These are phyloP conservation scores for Ascochyta koolunga DNA, from an alignment of 2,329 filamentous ascomycete species.

Conservation along the genomic window DNA sequence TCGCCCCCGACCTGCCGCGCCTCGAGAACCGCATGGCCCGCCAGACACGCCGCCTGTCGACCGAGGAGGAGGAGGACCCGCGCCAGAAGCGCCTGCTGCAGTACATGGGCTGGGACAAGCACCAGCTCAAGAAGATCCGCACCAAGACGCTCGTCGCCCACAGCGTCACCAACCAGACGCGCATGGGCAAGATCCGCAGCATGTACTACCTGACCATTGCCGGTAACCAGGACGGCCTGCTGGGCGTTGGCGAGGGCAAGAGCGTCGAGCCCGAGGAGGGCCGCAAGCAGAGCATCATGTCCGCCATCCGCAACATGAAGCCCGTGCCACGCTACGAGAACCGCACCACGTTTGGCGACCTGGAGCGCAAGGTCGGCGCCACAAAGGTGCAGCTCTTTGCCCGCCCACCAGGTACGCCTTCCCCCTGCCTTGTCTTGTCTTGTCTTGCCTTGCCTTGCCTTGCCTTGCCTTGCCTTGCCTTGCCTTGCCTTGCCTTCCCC, in stretches of 20 bases:
- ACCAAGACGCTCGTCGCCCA: slow-evolving; percentile 77
- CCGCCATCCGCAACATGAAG: slow-evolving; percentile 89
- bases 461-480: too few species aligned
- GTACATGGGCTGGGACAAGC: slow-evolving; percentile 60
- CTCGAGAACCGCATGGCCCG: slow-evolving; percentile 47
- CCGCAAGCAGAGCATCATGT: slow-evolving; percentile 72
- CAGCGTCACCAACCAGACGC: slow-evolving; percentile 87
- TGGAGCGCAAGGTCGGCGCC: slow-evolving; percentile 85
- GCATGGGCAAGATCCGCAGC: slow-evolving; percentile 89
- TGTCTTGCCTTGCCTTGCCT: too few species aligned
- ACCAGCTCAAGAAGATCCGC: slow-evolving; percentile 60
- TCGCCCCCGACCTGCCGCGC: slow-evolving; percentile 60
- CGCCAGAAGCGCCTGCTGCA: slow-evolving; percentile 60
- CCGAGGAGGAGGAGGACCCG: slow-evolving; percentile 52
- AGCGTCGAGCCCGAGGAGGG: slow-evolving; percentile 74
- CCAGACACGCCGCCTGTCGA: slow-evolving; percentile 37
- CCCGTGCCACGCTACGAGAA: slow-evolving; percentile 92
- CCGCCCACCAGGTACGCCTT: slow-evolving; percentile 79
- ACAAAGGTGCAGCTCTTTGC: slow-evolving; percentile 81
- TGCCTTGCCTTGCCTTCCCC: too few species aligned
- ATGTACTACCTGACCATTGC: slow-evolving; percentile 79
- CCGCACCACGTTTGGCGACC: slow-evolving; percentile 86
- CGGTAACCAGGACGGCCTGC: slow-evolving; percentile 82
- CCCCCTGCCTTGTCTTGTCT: neutral
- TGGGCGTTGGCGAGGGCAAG: slow-evolving; percentile 92